Evolutionary conservation across 345 rosid genomes (phyloP), one percentile per base, ranked within the genome.

Genomic region (Hevea brasiliensis): DNA sequence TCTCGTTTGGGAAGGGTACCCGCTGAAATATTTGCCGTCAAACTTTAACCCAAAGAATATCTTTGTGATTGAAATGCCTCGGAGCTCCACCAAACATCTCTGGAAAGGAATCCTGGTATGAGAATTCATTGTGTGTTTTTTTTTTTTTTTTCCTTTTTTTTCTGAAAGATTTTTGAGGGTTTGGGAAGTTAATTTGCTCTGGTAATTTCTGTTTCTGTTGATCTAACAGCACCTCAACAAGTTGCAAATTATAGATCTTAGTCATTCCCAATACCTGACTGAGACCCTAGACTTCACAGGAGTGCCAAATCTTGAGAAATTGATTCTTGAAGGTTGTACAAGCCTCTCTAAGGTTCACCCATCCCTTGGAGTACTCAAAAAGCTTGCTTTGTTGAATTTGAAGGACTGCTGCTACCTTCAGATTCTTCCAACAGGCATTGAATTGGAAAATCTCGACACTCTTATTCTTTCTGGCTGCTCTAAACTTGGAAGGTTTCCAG

Each of bases 251-350:
- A 65, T 65, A 21, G 69, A 65, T 65, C 69, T 65, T 40, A 65
- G 69, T 45, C 69, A 65, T 11, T 65, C 69, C 55, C 55, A 23
- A 42, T 6, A 20, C 55, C 69, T 65, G 32, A 65, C 55, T 44
- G 69, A 65, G 45, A 65, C 69, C 55, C 69, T 55, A 8, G 69
- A 65, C 40, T 65, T 65, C 21, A 65, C 69, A 44, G 69, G 69
- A 65, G 69, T 45, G n/a, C 69, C 69, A 45, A 65, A 65, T 47
- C 69, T 65, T 45, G 69, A 65, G 54, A 26, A 0, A 2, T 65
- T 65, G 55, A 65, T 65, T 65, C 69, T 65, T 45, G 69, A n/a
- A n/a, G n/a, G n/a, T n/a, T n/a, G n/a, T n/a, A n/a, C n/a, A n/a
- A n/a, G n/a, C n/a, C n/a, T n/a, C 54, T 55, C 51, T 57, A 40